Conservation (phyloP, 1,139 yeast species). For the Kurtzmaniella quercitrusa region DNA sequence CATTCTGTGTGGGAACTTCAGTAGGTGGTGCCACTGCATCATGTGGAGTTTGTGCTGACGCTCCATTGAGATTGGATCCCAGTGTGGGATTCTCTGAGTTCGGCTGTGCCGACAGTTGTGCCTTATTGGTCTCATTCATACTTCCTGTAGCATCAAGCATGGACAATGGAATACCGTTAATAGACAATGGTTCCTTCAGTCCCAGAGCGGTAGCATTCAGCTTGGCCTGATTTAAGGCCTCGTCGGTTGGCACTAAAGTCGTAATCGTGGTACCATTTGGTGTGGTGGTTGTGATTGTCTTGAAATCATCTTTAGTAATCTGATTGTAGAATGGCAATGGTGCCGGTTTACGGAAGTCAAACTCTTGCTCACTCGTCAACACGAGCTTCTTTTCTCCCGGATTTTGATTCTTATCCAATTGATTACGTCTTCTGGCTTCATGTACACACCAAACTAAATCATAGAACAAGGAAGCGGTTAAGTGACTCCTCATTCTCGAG, state of each 20-base stretch:
- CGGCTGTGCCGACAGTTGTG: neutral
- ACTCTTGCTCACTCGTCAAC: constrained; percentile 10
- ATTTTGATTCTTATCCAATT: constrained; percentile 40
- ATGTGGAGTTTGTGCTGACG: neutral
- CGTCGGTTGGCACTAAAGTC: constrained; percentile 81
- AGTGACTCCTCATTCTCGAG: constrained; percentile 84
- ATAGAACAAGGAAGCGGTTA: constrained; percentile 86
- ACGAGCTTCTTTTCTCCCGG: constrained; percentile 13
- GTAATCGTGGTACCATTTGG: constrained; percentile 93
- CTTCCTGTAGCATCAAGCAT: constrained; percentile 83
- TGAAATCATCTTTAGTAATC: constrained; percentile 87
- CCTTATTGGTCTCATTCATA: constrained; percentile 26
- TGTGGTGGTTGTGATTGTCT: constrained; percentile 78
- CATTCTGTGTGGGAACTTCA: neutral
- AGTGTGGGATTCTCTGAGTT: neutral
- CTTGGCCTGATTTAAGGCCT: constrained; percentile 57
- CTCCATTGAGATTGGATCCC: neutral
- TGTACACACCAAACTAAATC: constrained; percentile 95
- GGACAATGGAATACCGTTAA: constrained; percentile 76
- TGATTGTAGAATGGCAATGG: constrained; percentile 94
- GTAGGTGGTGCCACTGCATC: neutral
- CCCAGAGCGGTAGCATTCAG: constrained; percentile 55
- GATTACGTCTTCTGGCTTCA: constrained; percentile 79
- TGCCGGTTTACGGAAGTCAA: constrained; percentile 32
- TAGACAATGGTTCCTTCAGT: constrained; percentile 54